Percentiles rank a stretch among this genome's conserved stretches.
Evolutionary conservation across 2,329 filamentous ascomycete genomes (phyloP).

Genomic region (Ceratocystis huliohia): DNA sequence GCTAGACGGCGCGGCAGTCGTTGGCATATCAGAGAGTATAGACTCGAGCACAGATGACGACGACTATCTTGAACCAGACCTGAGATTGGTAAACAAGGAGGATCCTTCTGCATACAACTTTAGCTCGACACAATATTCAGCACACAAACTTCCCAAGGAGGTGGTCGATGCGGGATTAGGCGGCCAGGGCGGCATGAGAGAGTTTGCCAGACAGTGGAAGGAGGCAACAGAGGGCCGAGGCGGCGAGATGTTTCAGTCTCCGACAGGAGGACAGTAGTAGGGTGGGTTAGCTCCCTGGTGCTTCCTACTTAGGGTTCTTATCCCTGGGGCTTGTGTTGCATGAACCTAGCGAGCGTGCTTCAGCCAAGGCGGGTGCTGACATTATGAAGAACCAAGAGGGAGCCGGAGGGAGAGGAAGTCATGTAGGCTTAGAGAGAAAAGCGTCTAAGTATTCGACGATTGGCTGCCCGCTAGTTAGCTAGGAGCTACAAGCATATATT

Average conservation of each 20-base stretch:
- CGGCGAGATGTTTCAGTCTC: conserved; percentile 32
- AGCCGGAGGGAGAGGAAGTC: background rate
- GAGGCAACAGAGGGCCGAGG: conserved; percentile 38
- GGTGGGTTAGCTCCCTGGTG: too few relatives aligned
- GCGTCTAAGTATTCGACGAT: too few relatives aligned
- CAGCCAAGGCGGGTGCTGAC: background rate
- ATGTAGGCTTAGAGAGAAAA: too few relatives aligned
- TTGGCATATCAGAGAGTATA: conserved; percentile 25
- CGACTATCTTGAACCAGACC: conserved; percentile 49
- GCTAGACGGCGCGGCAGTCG: conserved; percentile 22
- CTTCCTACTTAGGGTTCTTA: background rate
- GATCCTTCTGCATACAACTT: conserved; percentile 86
- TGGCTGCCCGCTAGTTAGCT: background rate
- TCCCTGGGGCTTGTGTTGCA: background rate
- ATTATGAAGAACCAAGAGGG: too few relatives aligned
- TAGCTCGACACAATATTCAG: conserved; percentile 74
- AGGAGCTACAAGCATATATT: background rate
- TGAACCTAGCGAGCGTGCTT: background rate
- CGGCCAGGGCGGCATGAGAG: conserved; percentile 63
- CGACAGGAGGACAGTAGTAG: conserved; percentile 8
- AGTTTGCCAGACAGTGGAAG: conserved; percentile 68
- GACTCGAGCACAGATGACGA: conserved; percentile 25
- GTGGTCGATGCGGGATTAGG: conserved; percentile 61
- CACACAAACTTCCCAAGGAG: conserved; percentile 88
- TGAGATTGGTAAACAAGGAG: conserved; percentile 68